Base-by-base conservation (phyloP, 2,329 filamentous ascomycete genomes). In the Calonectria leucothoes region DNA sequence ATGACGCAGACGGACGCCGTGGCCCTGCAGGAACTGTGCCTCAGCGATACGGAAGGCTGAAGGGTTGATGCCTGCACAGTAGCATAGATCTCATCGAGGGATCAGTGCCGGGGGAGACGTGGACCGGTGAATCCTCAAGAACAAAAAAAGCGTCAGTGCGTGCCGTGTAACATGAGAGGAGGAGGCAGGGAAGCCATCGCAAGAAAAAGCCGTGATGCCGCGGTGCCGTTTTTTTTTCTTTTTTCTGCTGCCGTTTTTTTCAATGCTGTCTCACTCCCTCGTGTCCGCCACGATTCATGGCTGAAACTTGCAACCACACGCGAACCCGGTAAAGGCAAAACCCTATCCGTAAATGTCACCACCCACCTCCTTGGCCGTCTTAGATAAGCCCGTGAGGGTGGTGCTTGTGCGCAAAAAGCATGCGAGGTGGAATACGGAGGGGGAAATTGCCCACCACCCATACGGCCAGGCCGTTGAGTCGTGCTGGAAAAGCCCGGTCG, bases 11-110 rank as follows among this genome's bases (percentile, higher is more conserved):
- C 55, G 33, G 55, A 35, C 55, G 33, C 33, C 23, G 33, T 14
- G 55, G 55, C 55, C 55, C 55, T 61, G 35, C 55, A 61, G 55
- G 35, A 61, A 61, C 55, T 61, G 55, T 61, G 55, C 33, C 55
- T 61, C 55, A 39, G 35, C 55, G 55, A 61, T 37, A 55, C 49
- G 49, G 49, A 6, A 39, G 12, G 12, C 35, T 61, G 33, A 15
- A 61, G 23, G 55, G 55, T 23, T 39, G 55, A 61, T 61, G 55
- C 55, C 55, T 37, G 55, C n/a, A n/a, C n/a, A n/a, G n/a, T n/a
- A n/a, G n/a, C n/a, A n/a, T 61, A 17, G 55, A 61, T 61, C 55
- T 14, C 33, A 61, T 61, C 51, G 15, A 55, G 17, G 31, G 51
- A 55, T 55, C 17, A 29, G 55, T 61, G 35, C 55, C 55, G 23